Base-by-base conservation (phyloP, 768 basidiomycete genomes). In the Kockovaella imperatae region DNA sequence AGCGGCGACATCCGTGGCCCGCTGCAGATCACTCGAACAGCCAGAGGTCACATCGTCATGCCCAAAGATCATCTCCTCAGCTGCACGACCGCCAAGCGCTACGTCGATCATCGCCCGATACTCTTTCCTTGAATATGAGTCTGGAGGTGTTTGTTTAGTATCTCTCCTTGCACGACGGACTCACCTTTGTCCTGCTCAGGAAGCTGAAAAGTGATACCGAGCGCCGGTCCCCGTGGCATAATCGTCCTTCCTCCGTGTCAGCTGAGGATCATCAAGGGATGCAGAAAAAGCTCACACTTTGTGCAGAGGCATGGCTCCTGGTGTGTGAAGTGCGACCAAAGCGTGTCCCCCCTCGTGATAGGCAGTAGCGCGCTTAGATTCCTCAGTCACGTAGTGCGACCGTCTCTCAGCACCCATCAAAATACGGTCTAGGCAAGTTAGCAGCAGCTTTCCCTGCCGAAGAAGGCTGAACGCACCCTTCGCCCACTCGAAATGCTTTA, bases 401-500 rank as follows among this genome's bases (percentile, higher is more conserved):
- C 82, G 85, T 53, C 95, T 78, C 72, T 97, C 93, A 6, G 87
- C 87, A 35, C 95, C 95, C 90, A 99, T 91, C 53, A 95, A 74
- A 52, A 97, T 96, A 48, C 88, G 84, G 71, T 93, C 88, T 85
- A 83, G 57, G 21, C 36, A n/a, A 5, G 10, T 17, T 8, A 21
- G 21, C 26, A 49, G 31, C 39, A 41, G 35, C 49, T 26, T 20
- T 18, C 42, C 20, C 23, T 28, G 26, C 23, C 10, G 2, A 17
- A 35, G 7, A 11, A 11, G 26, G 15, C n/a, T 14, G n/a, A n/a
- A 53, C 38, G 63, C 43, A 51, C 86, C 88, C 77, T 87, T 95
- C 11, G 95, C 95, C 95, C 95, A 99, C 74, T 97, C 93, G 67
- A 97, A 86, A 69, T 99, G 90, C 54, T 77, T 81, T 51, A 86